phyloP scores from a whole-genome alignment of 805 yeast species.

The Lachancea kluyveri region DNA sequence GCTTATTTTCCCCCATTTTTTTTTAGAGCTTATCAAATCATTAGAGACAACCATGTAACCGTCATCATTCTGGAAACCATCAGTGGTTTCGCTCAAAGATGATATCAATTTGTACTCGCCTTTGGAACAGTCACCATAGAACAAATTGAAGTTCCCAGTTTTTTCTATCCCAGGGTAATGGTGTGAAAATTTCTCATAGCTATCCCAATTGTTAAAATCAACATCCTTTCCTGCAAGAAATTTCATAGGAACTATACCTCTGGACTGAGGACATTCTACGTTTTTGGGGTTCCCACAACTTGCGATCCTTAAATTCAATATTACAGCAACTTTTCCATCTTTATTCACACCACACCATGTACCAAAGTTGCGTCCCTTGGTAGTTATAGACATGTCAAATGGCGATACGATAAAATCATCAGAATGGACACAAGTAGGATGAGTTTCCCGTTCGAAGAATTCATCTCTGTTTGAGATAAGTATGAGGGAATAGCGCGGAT shows the following conservation, averaged over 20 bases:
- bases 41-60: slow-evolving; percentile 26
- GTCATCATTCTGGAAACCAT: slow-evolving; percentile 21
- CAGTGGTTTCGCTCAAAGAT: slow-evolving; percentile 26
- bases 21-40: slow-evolving; percentile 20
- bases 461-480: slow-evolving; percentile 86
- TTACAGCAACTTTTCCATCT: slow-evolving; percentile 56
- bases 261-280: slow-evolving; percentile 26
- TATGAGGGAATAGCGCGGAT: slow-evolving; percentile 70
- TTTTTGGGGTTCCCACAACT: slow-evolving; percentile 19
- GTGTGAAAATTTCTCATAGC: slow-evolving; percentile 19
- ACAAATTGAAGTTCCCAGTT: slow-evolving; percentile 32
- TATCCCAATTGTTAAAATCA: slow-evolving; percentile 22
- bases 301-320: slow-evolving; percentile 66
- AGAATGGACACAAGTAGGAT: slow-evolving; percentile 40
- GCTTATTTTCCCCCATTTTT: slow-evolving; percentile 64
- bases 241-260: slow-evolving; percentile 41
- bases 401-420: slow-evolving; percentile 50
- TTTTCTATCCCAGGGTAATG: slow-evolving; percentile 15
- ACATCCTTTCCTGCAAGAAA: slow-evolving; percentile 28
- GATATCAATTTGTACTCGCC: slow-evolving; percentile 23
- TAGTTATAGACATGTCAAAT: slow-evolving; percentile 48
- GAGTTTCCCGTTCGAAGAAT: slow-evolving; percentile 66
- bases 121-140: slow-evolving; percentile 30
- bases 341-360: slow-evolving; percentile 83
- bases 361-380: slow-evolving; percentile 56